Evolutionary conservation across 177 flowering plant species (phyloP).

Genomic region (Tripterygium wilfordii): DNA sequence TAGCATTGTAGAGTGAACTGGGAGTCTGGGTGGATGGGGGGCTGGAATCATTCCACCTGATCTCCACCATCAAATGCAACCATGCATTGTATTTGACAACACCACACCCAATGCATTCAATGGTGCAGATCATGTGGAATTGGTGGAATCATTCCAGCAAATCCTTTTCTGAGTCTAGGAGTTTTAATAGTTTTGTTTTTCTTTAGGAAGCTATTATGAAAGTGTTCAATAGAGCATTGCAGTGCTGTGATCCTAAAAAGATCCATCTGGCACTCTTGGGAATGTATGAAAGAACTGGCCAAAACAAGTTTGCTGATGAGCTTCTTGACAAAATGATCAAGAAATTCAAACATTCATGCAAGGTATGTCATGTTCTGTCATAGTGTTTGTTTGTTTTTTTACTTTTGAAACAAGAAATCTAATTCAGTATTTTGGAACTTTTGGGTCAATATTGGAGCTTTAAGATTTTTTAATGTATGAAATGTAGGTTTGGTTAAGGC

Average conservation of each 20-base stretch:
- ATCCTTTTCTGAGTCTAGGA: too few relatives aligned
- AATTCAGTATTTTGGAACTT: not conserved
- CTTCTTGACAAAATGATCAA: constrained; percentile 75
- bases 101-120: too few relatives aligned
- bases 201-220: constrained; percentile 77
- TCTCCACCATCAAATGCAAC: too few relatives aligned
- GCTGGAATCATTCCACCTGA: too few relatives aligned
- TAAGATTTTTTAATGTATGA: not conserved
- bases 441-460: not conserved
- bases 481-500: constrained; percentile 75
- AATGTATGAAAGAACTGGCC: constrained; percentile 71
- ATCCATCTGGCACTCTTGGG: constrained; percentile 65
- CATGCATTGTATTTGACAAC: too few relatives aligned
- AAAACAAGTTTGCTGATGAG: constrained; percentile 58
- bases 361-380: constrained; percentile 35
- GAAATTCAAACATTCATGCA: constrained; percentile 74
- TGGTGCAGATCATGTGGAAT: too few relatives aligned
- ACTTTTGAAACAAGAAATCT: not conserved
- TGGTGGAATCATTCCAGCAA: too few relatives aligned
- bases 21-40: not conserved
- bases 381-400: not conserved
- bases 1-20: not conserved
- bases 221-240: constrained; percentile 76
- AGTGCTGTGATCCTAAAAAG: constrained; percentile 78
- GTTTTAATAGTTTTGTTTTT: too few relatives aligned